Evolutionary conservation across 805 yeast genomes (phyloP), one percentile per base, ranked within the genome.

Genomic region (Cyberlindnera mrakii): DNA sequence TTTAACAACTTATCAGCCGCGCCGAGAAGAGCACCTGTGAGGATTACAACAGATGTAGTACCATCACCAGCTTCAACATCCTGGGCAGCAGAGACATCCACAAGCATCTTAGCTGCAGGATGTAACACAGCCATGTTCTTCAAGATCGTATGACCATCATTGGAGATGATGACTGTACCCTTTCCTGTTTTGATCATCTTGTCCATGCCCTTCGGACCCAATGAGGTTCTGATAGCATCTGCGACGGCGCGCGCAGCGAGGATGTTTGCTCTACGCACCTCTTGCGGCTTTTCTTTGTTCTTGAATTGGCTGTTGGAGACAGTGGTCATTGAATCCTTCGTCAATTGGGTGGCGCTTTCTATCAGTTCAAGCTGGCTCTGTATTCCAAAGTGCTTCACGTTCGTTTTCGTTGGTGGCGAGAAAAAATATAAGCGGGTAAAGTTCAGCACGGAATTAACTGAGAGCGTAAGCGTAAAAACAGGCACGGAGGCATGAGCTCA

Each of bases 11-110:
- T 82, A 56, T 93, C 99, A 43, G 98, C 96, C 15, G 99, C 99
- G 27, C 91, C 96, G 43, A 93, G 71, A 39, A 93, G 67, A 5
- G 97, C 91, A 31, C 99, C 99, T 6, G 97, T 87, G 49, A 93
- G 72, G 43, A 93, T 91, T 25, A 95, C 99, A 29, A 93, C 99
- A 2, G 96, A 83, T 0, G 99, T 93, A 30, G 99, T 93, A 51
- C 99, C 99, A 63, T 93, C 99, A 43, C 99, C 99, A n/a, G 98
- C 99, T 65, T 90, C 99, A 32, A 90, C 85, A 57, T 93, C 99
- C 67, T 93, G 99, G 1, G 99, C 98, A 34, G 90, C 96, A 46
- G 96, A 84, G 23, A 93, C 86, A 62, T 93, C 98, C 36, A 93
- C 99, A n/a, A 80, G 71, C 98, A 93, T 93, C 59, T 89, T 84